Evolutionary conservation across 2,329 filamentous ascomycete genomes (phyloP).

Genomic region (Drechslerella coelobrocha): DNA sequence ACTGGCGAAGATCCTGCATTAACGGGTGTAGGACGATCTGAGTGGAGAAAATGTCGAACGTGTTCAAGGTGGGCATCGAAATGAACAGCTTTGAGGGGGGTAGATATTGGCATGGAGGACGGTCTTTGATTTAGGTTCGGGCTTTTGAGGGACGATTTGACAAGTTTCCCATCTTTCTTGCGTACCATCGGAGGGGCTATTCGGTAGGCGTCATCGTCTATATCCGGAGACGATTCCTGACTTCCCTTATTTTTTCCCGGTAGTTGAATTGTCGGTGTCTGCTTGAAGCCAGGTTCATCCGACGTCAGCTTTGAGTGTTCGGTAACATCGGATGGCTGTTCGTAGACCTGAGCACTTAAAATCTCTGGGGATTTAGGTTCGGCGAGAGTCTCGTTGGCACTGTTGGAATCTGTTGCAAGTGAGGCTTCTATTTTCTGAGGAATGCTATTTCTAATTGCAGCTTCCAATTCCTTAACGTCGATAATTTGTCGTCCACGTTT

Average conservation of each 20-base stretch:
- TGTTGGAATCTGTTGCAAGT: slow-evolving; percentile 60
- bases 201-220: slow-evolving; percentile 65
- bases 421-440: slow-evolving; percentile 70
- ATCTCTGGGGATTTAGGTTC: slow-evolving; percentile 56
- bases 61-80: slow-evolving; percentile 97
- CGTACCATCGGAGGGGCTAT: slow-evolving; percentile 89
- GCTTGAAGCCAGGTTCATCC: slow-evolving; percentile 62
- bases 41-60: slow-evolving; percentile 91
- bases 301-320: slow-evolving; percentile 63
- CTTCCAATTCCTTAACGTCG: slow-evolving; percentile 72
- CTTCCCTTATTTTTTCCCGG: slow-evolving; percentile 18
- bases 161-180: slow-evolving; percentile 97
- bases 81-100: slow-evolving; percentile 95
- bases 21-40: slow-evolving; percentile 90
- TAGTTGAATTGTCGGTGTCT: slow-evolving; percentile 59
- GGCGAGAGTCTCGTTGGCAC: slow-evolving; percentile 52
- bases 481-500: slow-evolving; percentile 59
- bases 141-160: slow-evolving; percentile 85
- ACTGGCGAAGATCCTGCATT: slow-evolving; percentile 91
- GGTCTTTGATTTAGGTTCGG: slow-evolving; percentile 74
- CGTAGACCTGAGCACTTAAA: slow-evolving; percentile 53
- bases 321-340: slow-evolving; percentile 31
- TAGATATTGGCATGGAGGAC: slow-evolving; percentile 96
- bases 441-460: slow-evolving; percentile 77
- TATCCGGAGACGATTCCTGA: slow-evolving; percentile 56